These are phyloP conservation scores for Leccinum variabile DNA, from an alignment of 1,284 basidiomycete genomes.

Conservation along the genomic window DNA sequence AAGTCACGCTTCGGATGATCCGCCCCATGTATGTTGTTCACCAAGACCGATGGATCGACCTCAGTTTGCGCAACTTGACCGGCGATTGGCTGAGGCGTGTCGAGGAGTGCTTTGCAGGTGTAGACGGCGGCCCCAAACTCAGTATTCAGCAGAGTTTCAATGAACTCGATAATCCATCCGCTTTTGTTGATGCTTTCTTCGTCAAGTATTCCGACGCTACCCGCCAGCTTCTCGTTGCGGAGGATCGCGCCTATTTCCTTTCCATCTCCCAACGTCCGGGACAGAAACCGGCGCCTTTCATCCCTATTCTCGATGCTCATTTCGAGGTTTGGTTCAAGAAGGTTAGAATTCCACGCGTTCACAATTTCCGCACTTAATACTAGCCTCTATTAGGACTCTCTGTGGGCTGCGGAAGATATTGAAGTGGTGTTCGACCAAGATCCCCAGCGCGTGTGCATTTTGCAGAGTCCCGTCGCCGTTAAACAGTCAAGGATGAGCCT, in stretches of 20 bases:
- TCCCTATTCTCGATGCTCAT: conserved; percentile 90
- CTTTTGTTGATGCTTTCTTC: conserved; percentile 86
- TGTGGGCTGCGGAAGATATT: conserved; percentile 98
- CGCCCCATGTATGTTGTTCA: conserved; percentile 92
- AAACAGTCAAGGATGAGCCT: conserved; percentile 89
- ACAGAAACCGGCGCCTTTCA: conserved; percentile 98
- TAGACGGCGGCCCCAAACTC: conserved; percentile 78
- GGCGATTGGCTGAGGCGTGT: conserved; percentile 97
- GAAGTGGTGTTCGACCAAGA: conserved; percentile 99
- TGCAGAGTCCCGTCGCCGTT: conserved; percentile 95
- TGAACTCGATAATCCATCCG: conserved; percentile 79
- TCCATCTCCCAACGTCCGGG: conserved; percentile 92
- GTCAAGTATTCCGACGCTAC: conserved; percentile 79
- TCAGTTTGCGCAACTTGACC: conserved; percentile 90
- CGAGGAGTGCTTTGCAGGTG: conserved; percentile 96
- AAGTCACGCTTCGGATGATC: conserved; percentile 89
- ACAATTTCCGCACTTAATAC: conserved; percentile 20
- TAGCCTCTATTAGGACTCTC: conserved; percentile 69
- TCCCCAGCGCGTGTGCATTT: conserved; percentile 95
- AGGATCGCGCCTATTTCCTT: conserved; percentile 95
- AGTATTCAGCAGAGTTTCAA: conserved; percentile 90
- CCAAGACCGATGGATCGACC: conserved; percentile 92
- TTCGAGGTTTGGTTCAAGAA: conserved; percentile 99
- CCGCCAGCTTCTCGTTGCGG: conserved; percentile 87
- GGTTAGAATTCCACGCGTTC: conserved; percentile 43